Conservation (phyloP, 108 stramenopile species). For the Licmophora abbreviata region DNA sequence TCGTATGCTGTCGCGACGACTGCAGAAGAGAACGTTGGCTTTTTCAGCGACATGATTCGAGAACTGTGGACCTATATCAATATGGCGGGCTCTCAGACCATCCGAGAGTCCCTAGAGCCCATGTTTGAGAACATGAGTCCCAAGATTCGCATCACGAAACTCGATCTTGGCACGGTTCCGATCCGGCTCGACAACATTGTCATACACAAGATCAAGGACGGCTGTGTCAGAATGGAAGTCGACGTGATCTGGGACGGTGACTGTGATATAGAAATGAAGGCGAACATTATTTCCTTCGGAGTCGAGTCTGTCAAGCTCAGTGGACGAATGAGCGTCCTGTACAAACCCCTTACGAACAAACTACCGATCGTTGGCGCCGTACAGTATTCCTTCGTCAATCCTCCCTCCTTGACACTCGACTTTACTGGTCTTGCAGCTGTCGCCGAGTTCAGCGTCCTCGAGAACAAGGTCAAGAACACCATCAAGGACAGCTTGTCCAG, state of each 20-base stretch:
- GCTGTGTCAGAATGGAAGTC: conserved; percentile 38
- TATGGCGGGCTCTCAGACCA: conserved; percentile 26
- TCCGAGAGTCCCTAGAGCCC: conserved; percentile 47
- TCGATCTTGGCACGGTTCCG: conserved; percentile 62
- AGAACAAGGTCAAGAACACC: conserved; percentile 18
- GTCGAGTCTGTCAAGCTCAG: conserved; percentile 41
- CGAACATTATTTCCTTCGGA: conserved; percentile 41
- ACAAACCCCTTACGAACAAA: conserved; percentile 38
- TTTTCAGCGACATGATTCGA: conserved; percentile 31
- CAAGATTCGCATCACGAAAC: conserved; percentile 43
- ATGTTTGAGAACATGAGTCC: conserved; percentile 32
- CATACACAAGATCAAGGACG: conserved; percentile 30
- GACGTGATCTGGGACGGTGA: conserved; percentile 52
- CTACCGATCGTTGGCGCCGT: conserved; percentile 46
- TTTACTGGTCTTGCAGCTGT: conserved; percentile 46
- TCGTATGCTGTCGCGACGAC: no score
- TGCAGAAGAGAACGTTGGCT: conserved; percentile 10
- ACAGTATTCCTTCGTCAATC: conserved; percentile 61
- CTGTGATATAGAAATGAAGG: conserved; percentile 51
- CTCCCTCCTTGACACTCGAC: conserved; percentile 38
- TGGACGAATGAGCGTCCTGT: conserved; percentile 43
- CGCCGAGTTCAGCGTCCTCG: conserved; percentile 33
- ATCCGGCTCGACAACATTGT: conserved; percentile 44
- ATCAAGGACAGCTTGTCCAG: conserved; percentile 19
- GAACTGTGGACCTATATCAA: conserved; percentile 49